A percentile compares a stretch with the other conserved stretches of the same genome.
Evolutionary conservation across 139 green algal species (phyloP).

Genomic region (Monoraphidium neglectum): DNA sequence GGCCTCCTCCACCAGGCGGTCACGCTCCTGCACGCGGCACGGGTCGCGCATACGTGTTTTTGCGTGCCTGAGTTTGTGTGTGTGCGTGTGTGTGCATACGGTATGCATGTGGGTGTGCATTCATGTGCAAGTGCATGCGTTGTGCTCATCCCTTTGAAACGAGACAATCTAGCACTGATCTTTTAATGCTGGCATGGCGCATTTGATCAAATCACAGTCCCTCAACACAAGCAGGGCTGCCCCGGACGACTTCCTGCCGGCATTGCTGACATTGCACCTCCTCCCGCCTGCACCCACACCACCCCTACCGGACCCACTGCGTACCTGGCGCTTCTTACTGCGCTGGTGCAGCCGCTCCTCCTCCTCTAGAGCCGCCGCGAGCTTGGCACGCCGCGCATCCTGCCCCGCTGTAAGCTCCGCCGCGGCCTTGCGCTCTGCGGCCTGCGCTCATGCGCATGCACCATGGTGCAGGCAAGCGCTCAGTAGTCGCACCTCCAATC

Average conservation of each 20-base stretch:
- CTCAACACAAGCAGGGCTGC: background rate
- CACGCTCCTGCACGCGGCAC: too few species aligned
- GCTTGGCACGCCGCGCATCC: constrained; percentile 20
- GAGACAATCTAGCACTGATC: background rate
- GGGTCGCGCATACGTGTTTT: too few species aligned
- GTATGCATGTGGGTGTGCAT: background rate
- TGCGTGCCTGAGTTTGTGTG: too few species aligned
- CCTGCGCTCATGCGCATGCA: background rate
- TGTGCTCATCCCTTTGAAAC: background rate
- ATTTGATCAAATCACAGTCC: background rate
- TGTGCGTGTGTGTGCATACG: too few species aligned
- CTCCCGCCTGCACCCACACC: background rate
- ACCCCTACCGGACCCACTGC: constrained; percentile 10
- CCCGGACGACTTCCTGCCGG: background rate
- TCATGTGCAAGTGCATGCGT: background rate
- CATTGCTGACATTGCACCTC: background rate
- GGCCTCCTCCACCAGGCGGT: constrained; percentile 23
- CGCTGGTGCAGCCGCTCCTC: constrained; percentile 50
- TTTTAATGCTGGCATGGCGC: background rate
- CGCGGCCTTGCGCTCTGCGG: constrained; percentile 4
- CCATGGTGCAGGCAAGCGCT: background rate
- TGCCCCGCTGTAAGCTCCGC: constrained; percentile 16
- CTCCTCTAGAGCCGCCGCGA: constrained; percentile 39
- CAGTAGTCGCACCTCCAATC: background rate
- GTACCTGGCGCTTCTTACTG: constrained; percentile 15